phyloP scores from a whole-genome alignment of 73 alveolate genomes.

The Effrenium voratum region DNA sequence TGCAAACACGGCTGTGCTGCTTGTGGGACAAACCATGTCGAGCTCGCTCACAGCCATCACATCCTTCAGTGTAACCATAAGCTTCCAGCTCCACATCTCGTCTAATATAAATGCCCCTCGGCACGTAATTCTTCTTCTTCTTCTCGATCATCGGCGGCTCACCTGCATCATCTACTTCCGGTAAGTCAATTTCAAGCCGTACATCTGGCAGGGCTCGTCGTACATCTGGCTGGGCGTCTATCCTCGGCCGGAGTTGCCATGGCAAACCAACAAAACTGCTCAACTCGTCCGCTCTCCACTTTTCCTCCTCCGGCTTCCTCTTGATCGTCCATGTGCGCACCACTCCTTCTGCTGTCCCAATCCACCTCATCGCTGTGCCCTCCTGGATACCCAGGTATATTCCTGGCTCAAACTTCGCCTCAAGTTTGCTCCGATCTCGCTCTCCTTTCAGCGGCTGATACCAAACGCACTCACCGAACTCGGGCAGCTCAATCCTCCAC shows the following conservation, averaged over 20 bases:
- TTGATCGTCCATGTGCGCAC: neutral
- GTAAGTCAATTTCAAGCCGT: no score
- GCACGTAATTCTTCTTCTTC: neutral
- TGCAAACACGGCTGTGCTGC: neutral
- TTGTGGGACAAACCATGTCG: neutral
- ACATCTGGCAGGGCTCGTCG: no score
- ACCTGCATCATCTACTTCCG: neutral
- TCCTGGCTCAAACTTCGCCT: neutral
- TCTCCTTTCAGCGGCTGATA: constrained; percentile 3
- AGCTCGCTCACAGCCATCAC: no score
- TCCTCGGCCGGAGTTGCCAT: neutral
- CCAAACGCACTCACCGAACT: constrained; percentile 28
- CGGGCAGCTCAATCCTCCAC: constrained; percentile 14
- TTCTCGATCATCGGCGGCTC: neutral
- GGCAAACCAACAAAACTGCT: neutral
- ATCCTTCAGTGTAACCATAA: no score
- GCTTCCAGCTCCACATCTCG: neutral
- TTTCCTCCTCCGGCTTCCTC: neutral
- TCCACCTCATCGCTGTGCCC: constrained; percentile 29
- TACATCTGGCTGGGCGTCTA: no score
- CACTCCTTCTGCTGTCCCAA: neutral
- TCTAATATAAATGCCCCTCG: neutral
- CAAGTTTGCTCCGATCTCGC: neutral
- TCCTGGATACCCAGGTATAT: neutral
- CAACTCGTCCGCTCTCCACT: neutral